Percentiles rank a stretch among this genome's conserved stretches.
phyloP scores from a whole-genome alignment of 2,329 filamentous ascomycete genomes.

The Rasamsonia emersonii region DNA sequence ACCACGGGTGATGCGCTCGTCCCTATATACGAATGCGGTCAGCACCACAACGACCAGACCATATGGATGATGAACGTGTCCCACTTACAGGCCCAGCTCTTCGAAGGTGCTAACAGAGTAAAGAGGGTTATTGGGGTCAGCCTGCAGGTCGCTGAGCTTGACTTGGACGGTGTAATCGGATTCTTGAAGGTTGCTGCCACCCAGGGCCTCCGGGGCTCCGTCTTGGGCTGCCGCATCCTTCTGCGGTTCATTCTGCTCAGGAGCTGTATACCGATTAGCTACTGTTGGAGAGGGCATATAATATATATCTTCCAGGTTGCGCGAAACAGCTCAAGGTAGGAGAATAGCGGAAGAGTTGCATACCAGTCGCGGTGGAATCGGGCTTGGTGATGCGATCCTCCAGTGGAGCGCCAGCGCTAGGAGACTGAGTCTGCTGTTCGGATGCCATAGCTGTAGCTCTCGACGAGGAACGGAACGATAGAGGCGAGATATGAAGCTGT shows the following conservation, averaged over 20 bases:
- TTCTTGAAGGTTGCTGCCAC: conserved; percentile 54
- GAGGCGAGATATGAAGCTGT: not conserved
- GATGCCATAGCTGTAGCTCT: conserved; percentile 27
- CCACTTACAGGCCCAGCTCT: conserved; percentile 72
- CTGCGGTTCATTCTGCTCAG: conserved; percentile 10
- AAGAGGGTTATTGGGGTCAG: conserved; percentile 76
- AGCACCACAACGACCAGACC: not conserved
- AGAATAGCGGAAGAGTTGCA: conserved; percentile 24
- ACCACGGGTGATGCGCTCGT: conserved; percentile 62
- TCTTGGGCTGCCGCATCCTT: conserved; percentile 16
- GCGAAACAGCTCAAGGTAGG: too few relatives aligned
- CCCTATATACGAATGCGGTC: conserved; percentile 26
- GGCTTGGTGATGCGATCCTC: conserved; percentile 42
- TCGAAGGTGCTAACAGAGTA: conserved; percentile 79
- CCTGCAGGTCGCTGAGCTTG: conserved; percentile 81
- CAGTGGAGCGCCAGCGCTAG: conserved; percentile 32
- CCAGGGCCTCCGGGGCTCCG: conserved; percentile 27
- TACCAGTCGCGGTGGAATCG: conserved; percentile 25
- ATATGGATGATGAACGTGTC: not conserved
- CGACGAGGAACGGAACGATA: not conserved
- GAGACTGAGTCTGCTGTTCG: conserved; percentile 19
- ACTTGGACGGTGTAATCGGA: conserved; percentile 83
- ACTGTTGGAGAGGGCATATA: conserved; percentile 20
- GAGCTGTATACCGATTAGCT: conserved; percentile 7
- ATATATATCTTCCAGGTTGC: too few relatives aligned